Conservation (phyloP, 164 flowering plant species). For the Stephania yunnanensis region DNA sequence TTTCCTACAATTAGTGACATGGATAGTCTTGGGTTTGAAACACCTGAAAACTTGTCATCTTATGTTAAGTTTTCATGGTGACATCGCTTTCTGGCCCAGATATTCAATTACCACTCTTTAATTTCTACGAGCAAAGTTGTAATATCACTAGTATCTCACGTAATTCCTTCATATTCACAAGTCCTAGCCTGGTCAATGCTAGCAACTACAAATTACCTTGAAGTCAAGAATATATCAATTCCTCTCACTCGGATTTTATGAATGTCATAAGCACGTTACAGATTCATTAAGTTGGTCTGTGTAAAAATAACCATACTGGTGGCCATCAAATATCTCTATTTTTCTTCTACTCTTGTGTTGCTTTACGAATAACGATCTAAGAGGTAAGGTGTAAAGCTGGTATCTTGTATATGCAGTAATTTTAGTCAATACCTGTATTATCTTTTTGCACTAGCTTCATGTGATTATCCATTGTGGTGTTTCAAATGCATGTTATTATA, state of each 20-base stretch:
- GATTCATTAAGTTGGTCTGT: too few species aligned
- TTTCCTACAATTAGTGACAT: neutral
- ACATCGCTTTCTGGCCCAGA: too few species aligned
- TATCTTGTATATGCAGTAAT: neutral
- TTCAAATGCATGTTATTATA: neutral
- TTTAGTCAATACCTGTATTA: neutral
- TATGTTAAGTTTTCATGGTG: neutral
- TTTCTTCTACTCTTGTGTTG: neutral
- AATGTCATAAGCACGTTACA: too few species aligned
- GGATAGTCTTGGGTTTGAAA: neutral
- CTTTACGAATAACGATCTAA: neutral
- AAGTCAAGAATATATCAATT: too few species aligned
- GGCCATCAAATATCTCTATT: neutral
- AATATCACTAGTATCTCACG: too few species aligned
- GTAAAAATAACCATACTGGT: neutral
- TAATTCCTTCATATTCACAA: too few species aligned
- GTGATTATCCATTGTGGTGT: neutral
- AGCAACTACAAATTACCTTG: too few species aligned
- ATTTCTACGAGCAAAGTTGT: too few species aligned
- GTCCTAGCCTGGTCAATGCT: too few species aligned
- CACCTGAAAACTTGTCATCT: neutral
- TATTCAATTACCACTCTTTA: too few species aligned
- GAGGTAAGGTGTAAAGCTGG: neutral
- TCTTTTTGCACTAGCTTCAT: neutral
- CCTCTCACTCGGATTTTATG: too few species aligned